Evolutionary conservation across 2,329 filamentous ascomycete species (phyloP).

Genomic region (Bisporella sp.): DNA sequence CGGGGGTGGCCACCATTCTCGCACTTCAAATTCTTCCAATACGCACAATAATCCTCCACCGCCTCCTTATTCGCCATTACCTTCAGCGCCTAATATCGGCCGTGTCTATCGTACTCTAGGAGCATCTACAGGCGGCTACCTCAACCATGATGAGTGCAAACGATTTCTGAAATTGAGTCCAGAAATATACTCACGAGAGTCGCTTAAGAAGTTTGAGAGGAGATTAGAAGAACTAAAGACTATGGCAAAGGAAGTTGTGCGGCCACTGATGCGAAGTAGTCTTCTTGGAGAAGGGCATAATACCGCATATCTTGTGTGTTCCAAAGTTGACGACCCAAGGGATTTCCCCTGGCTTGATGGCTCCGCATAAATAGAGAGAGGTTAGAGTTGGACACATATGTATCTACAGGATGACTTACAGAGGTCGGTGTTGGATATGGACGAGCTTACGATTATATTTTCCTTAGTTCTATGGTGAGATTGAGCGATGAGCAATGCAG

Average conservation of each 20-base stretch:
- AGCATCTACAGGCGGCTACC: slow-evolving; percentile 53
- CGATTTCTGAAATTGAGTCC: slow-evolving; percentile 78
- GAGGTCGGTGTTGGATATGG: too few species aligned
- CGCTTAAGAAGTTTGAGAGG: slow-evolving; percentile 75
- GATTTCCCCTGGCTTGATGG: slow-evolving; percentile 51
- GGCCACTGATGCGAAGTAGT: slow-evolving; percentile 78
- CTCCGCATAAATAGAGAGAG: not conserved
- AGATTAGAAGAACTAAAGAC: slow-evolving; percentile 83
- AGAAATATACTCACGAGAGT: slow-evolving; percentile 81
- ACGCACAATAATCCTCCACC: slow-evolving; percentile 15
- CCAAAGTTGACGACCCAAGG: slow-evolving; percentile 46
- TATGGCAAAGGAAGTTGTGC: slow-evolving; percentile 74
- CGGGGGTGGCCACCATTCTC: slow-evolving; percentile 14
- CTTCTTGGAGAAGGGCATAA: slow-evolving; percentile 65
- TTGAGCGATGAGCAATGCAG: too few species aligned
- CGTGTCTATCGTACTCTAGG: slow-evolving; percentile 75
- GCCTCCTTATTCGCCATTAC: slow-evolving; percentile 23
- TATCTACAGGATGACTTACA: not conserved
- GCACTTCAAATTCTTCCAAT: slow-evolving; percentile 9
- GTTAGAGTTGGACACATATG: not conserved
- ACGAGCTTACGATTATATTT: too few species aligned
- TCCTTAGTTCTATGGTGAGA: too few species aligned
- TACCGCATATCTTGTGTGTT: slow-evolving; percentile 59
- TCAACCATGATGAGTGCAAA: slow-evolving; percentile 83
- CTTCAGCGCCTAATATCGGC: slow-evolving; percentile 45